Evolutionary conservation across 352 stramenopile species (phyloP).

Genomic region (Phytophthora tubulina): DNA sequence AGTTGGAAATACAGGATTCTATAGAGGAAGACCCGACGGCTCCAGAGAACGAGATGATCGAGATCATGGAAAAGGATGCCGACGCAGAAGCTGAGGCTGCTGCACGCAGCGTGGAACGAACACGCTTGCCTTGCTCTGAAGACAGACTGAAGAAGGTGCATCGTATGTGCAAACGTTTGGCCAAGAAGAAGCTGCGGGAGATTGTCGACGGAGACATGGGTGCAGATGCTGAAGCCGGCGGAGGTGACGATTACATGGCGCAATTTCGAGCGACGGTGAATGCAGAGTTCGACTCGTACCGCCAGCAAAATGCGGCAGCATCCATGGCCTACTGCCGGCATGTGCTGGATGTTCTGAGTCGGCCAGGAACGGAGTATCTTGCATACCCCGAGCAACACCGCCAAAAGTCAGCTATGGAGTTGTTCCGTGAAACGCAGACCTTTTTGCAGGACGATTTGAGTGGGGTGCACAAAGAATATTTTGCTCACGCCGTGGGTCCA

Average conservation of each 20-base stretch:
- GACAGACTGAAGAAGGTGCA: constrained; percentile 70
- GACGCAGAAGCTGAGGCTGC: constrained; percentile 29
- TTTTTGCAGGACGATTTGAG: constrained; percentile 69
- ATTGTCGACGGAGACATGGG: constrained; percentile 76
- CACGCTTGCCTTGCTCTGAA: constrained; percentile 72
- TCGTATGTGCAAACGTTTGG: constrained; percentile 73
- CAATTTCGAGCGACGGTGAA: constrained; percentile 65
- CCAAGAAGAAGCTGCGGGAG: constrained; percentile 79
- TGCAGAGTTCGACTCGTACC: constrained; percentile 59
- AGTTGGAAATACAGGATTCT: constrained; percentile 23
- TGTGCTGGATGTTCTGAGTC: constrained; percentile 59
- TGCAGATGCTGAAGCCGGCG: constrained; percentile 53
- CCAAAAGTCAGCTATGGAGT: constrained; percentile 78
- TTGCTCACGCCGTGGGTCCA: constrained; percentile 65
- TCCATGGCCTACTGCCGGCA: constrained; percentile 88
- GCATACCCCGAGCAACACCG: constrained; percentile 34
- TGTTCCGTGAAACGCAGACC: constrained; percentile 74
- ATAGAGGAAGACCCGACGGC: constrained; percentile 50
- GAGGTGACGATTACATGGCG: constrained; percentile 66
- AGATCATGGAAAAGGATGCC: constrained; percentile 70
- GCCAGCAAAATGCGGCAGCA: constrained; percentile 81
- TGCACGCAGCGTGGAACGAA: constrained; percentile 53
- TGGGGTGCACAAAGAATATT: constrained; percentile 68
- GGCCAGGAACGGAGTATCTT: constrained; percentile 53
- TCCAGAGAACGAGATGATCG: constrained; percentile 71